Evolutionary conservation across 208 protist species (phyloP), one percentile per base, ranked within the genome.

Genomic region (Naegleria lovaniensis): DNA sequence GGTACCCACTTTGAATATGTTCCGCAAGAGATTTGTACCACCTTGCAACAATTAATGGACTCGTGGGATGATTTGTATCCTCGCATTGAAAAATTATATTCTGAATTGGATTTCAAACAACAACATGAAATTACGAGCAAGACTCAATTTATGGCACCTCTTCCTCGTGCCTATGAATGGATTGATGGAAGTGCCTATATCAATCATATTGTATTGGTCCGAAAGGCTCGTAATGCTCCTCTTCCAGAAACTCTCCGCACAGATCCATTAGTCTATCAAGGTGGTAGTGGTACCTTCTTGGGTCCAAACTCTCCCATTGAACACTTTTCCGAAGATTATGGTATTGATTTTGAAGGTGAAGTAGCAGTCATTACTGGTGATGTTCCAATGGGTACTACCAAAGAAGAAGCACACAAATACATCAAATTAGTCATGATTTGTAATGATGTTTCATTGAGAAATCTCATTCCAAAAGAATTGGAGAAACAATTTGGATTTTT

Each of bases 301-400:
- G 48, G 33, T 67, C 85, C 85, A 29, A 59, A 39, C 16, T 7
- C 55, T 25, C 48, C 39, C 9, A 67, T 89, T 89, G 43, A 39
- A 41, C 85, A 89, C 39, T 89, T 89, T 29, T 40, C 29, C 40
- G 48, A 55, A 67, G 85, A 89, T 39, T 89, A 39, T 89, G 85
- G 85, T 25, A 89, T 89, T 89, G 85, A 89, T 89, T 89, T 89
- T 89, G 85, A 89, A 40, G 29, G n/a, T 41, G 85, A 89, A 40
- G 48, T 89, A 41, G 41, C n/a, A 40, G 85, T 89, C 19, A 40
- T 89, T 38, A 22, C 25, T 19, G n/a, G 59, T 11, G 85, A 89
- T 67, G 48, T 67, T 38, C 85, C 85, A 89, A 89, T 89, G 85
- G 85, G 85, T 29, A 89, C 85, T 36, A 39, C 5, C 0, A 40